phyloP scores from a whole-genome alignment of 768 basidiomycete genomes.

The Kondoa subrosea region DNA sequence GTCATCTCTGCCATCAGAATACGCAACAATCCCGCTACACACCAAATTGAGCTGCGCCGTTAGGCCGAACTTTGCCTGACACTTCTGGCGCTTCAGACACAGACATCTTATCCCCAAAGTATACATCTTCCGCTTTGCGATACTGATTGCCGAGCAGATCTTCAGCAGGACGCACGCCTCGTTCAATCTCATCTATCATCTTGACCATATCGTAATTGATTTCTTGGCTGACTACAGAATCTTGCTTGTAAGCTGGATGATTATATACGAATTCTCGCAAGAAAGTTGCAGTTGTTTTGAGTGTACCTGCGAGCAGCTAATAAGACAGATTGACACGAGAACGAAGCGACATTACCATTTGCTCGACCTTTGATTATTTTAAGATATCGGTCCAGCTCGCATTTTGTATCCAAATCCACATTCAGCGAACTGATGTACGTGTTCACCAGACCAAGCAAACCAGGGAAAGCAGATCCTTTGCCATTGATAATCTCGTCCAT shows the following conservation, averaged over 20 bases:
- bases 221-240: slow-evolving; percentile 77
- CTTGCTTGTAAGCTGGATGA: slow-evolving; percentile 78
- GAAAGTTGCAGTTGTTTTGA: slow-evolving; percentile 80
- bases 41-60: neutral
- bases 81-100: neutral
- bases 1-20: too few species aligned
- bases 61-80: neutral
- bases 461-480: slow-evolving; percentile 34
- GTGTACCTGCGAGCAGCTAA: slow-evolving; percentile 41
- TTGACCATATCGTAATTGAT: slow-evolving; percentile 87
- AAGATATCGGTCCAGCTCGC: slow-evolving; percentile 56
- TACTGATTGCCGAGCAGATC: slow-evolving; percentile 9
- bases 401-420: slow-evolving; percentile 44
- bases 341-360: slow-evolving; percentile 43
- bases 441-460: slow-evolving; percentile 19
- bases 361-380: slow-evolving; percentile 62
- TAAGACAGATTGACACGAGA: slow-evolving; percentile 3
- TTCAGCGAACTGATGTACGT: slow-evolving; percentile 70
- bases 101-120: neutral
- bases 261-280: slow-evolving; percentile 76
- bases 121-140: neutral
- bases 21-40: neutral
- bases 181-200: slow-evolving; percentile 75
- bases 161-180: slow-evolving; percentile 11
- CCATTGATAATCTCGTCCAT: slow-evolving; percentile 87